Percentiles rank a stretch among this genome's conserved stretches.
Conservation (phyloP, 106 monocot genomes). For the Dendrobium catenatum region DNA sequence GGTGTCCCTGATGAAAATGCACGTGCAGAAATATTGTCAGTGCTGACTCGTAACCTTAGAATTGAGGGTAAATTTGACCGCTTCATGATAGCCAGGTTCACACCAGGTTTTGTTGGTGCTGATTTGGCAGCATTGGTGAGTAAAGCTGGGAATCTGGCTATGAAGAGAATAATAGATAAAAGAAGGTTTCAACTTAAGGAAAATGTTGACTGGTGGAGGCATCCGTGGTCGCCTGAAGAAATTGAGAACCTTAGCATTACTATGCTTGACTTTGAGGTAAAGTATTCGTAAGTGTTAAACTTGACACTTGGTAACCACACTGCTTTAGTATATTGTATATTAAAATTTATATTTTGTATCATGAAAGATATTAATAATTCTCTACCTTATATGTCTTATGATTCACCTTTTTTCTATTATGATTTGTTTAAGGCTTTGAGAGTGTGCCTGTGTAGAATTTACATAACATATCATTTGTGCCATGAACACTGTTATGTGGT, state of each 20-base stretch:
- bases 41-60: slow-evolving; percentile 46
- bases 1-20: slow-evolving; percentile 86
- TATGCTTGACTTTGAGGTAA: slow-evolving; percentile 89
- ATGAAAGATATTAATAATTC: not conserved
- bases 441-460: not conserved
- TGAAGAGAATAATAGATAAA: slow-evolving; percentile 69
- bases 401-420: not conserved
- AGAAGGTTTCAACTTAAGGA: slow-evolving; percentile 41
- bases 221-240: slow-evolving; percentile 68
- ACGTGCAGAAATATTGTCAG: slow-evolving; percentile 53
- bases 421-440: not conserved
- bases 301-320: not conserved
- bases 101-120: slow-evolving; percentile 93
- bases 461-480: not conserved
- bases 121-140: slow-evolving; percentile 79
- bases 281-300: not conserved
- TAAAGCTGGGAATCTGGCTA: slow-evolving; percentile 85
- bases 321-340: not conserved
- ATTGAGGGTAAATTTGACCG: slow-evolving; percentile 63
- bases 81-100: slow-evolving; percentile 72
- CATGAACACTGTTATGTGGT: not conserved
- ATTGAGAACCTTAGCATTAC: slow-evolving; percentile 54
- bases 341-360: not conserved
- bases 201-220: slow-evolving; percentile 55
- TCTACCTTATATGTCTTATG: not conserved